Percentiles rank a stretch among this genome's conserved stretches.
Evolutionary conservation across 768 basidiomycete genomes (phyloP).

Genomic region (Lentinula detonsa): DNA sequence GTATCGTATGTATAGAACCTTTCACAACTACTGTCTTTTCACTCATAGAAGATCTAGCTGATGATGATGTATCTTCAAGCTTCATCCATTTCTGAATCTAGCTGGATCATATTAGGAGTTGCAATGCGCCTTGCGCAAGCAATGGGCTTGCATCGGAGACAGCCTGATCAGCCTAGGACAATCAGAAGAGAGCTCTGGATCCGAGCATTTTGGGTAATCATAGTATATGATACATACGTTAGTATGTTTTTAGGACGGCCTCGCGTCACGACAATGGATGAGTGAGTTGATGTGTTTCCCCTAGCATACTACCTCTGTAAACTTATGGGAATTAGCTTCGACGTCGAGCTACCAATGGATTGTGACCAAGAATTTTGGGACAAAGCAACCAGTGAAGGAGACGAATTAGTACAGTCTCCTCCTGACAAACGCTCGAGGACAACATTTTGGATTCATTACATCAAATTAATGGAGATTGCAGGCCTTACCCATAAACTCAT

Average conservation of each 20-base stretch:
- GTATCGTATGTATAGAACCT: slow-evolving; percentile 56
- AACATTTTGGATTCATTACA: slow-evolving; percentile 28
- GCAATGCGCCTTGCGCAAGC: slow-evolving; percentile 62
- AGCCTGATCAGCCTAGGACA: slow-evolving; percentile 2
- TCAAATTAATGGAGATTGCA: slow-evolving; percentile 43
- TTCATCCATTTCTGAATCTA: slow-evolving; percentile 43
- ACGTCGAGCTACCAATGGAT: slow-evolving; percentile 46
- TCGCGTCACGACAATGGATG: background rate
- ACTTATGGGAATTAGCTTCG: slow-evolving; percentile 39
- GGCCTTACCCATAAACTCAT: slow-evolving; percentile 44
- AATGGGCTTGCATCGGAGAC: background rate
- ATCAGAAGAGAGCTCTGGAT: slow-evolving; percentile 58
- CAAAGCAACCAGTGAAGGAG: slow-evolving; percentile 25
- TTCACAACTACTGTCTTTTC: slow-evolving; percentile 35
- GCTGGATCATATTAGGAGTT: slow-evolving; percentile 60
- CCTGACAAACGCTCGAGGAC: slow-evolving; percentile 12
- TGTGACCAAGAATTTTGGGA: slow-evolving; percentile 60
- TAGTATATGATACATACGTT: background rate
- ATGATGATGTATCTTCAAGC: slow-evolving; percentile 37
- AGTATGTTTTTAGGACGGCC: slow-evolving; percentile 47
- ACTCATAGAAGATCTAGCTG: slow-evolving; percentile 24
- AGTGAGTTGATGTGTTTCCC: background rate
- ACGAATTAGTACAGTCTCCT: slow-evolving; percentile 41
- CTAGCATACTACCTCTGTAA: background rate
- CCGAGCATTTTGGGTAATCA: slow-evolving; percentile 54